Conservation (phyloP, 2,329 filamentous ascomycete species). For the Cryphonectria carpinicola region DNA sequence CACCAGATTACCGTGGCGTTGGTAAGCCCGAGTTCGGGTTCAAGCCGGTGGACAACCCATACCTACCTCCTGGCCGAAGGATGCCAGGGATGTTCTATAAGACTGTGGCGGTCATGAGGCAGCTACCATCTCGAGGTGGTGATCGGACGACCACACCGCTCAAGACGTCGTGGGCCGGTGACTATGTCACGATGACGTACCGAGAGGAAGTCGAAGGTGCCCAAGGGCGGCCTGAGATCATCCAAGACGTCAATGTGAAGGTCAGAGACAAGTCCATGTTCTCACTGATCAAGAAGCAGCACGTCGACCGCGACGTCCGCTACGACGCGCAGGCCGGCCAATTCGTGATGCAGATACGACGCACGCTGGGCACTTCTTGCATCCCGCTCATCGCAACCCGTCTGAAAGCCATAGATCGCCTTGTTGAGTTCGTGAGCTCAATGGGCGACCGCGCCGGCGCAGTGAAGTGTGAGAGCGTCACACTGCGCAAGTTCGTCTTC, state of each 20-base stretch:
- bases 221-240: slow-evolving; percentile 39
- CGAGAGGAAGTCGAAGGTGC: slow-evolving; percentile 44
- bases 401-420: slow-evolving; percentile 68
- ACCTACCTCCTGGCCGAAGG: slow-evolving; percentile 48
- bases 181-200: slow-evolving; percentile 63
- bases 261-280: slow-evolving; percentile 60
- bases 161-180: slow-evolving; percentile 58
- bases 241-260: slow-evolving; percentile 58
- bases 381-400: slow-evolving; percentile 62
- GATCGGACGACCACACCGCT: slow-evolving; percentile 31
- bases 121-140: slow-evolving; percentile 27
- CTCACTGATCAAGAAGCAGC: slow-evolving; percentile 55
- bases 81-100: slow-evolving; percentile 54
- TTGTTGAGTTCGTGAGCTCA: slow-evolving; percentile 71
- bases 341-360: slow-evolving; percentile 62
- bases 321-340: slow-evolving; percentile 64
- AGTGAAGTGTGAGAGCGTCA: slow-evolving; percentile 62
- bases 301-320: slow-evolving; percentile 63
- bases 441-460: slow-evolving; percentile 60
- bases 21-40: slow-evolving; percentile 18
- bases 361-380: slow-evolving; percentile 59
- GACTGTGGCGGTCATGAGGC: slow-evolving; percentile 48
- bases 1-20: slow-evolving; percentile 7
- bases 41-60: slow-evolving; percentile 40
- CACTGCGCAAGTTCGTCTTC: slow-evolving; percentile 67